Base-by-base conservation (phyloP, 345 rosid genomes). In the Salix viminalis region DNA sequence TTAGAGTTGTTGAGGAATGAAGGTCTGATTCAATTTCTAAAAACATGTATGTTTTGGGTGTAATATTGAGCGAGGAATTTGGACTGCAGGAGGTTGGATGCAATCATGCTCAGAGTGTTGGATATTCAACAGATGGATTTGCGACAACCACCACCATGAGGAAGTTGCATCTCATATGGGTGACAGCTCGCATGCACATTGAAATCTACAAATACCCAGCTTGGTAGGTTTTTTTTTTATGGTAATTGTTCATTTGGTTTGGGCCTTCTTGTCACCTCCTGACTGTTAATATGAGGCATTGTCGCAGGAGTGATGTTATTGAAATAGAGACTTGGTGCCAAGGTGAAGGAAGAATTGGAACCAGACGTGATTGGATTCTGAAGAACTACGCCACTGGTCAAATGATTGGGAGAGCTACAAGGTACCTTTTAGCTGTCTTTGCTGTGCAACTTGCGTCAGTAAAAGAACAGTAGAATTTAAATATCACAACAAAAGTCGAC, bases 311-410 rank as follows among this genome's bases (percentile, higher is more conserved):
- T 78, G 99, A 96, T 83, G 97, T 93, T 50, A 81, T 93, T 82
- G 96, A 96, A 87, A 90, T 96, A 26, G 98, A 93, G 88, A 96
- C 98, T 21, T 96, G 99, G 99, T 91, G 92, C 76, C 98, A 96
- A 71, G 82, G 90, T 73, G 97, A 96, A 86, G 97, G 97, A 77
- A 89, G 91, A 84, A 96, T 93, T 21, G 96, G 98, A 79, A 93
- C 96, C n/a, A 91, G 97, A 69, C 96, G 99, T 70, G 98, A 96
- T 71, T 93, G 99, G 96, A 88, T 93, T 79, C 71, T 93, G 1
- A 88, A 79, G 80, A 97, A 96, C 66, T 84, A 77, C 79, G 87
- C 86, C 11, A 91, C 87, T 42, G 92, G 88, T 83, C 80, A 92
- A 86, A 89, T 96, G 79, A 90, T 90, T 64, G 99, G 99, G 26